A percentile compares a stretch with the other conserved stretches of the same genome.
Evolutionary conservation across 2,329 filamentous ascomycete species (phyloP).

Genomic region (Helicocarpus griseus): DNA sequence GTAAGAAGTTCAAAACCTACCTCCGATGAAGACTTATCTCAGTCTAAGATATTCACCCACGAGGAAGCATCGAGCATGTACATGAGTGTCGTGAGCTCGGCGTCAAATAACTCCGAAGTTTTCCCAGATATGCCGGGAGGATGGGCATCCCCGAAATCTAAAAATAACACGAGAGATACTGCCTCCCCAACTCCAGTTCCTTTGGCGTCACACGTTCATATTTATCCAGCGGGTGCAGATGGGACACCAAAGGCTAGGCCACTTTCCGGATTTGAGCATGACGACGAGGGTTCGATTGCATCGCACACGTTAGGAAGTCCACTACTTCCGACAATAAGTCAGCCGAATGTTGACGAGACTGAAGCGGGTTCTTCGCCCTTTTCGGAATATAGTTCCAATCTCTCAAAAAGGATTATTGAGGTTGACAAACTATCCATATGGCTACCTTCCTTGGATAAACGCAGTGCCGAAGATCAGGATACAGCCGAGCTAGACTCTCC

Average conservation of each 20-base stretch:
- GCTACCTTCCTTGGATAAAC: constrained; percentile 21
- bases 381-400: constrained; percentile 18
- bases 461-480: constrained; percentile 7
- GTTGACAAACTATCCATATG: constrained; percentile 28
- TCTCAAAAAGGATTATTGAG: constrained; percentile 26
- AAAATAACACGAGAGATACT: constrained; percentile 5
- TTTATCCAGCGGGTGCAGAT: constrained; percentile 7
- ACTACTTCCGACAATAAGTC: constrained; percentile 5
- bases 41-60: constrained; percentile 39
- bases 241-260: constrained; percentile 23
- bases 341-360: not conserved
- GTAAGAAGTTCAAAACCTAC: not conserved
- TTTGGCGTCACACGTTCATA: not conserved
- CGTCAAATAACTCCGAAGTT: constrained; percentile 18
- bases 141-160: constrained; percentile 27
- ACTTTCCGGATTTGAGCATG: constrained; percentile 12
- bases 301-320: constrained; percentile 6
- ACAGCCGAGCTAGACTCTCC: constrained; percentile 6
- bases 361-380: not conserved
- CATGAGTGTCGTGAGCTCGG: constrained; percentile 47
- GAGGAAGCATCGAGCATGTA: constrained; percentile 44
- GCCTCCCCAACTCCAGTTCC: not conserved
- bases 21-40: constrained; percentile 28
- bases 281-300: constrained; percentile 7
- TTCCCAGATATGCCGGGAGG: constrained; percentile 32